Percentiles rank a stretch among this genome's conserved stretches.
These are phyloP conservation scores for Epichloe glyceriae DNA, from an alignment of 2,329 filamentous ascomycete species.

Conservation along the genomic window DNA sequence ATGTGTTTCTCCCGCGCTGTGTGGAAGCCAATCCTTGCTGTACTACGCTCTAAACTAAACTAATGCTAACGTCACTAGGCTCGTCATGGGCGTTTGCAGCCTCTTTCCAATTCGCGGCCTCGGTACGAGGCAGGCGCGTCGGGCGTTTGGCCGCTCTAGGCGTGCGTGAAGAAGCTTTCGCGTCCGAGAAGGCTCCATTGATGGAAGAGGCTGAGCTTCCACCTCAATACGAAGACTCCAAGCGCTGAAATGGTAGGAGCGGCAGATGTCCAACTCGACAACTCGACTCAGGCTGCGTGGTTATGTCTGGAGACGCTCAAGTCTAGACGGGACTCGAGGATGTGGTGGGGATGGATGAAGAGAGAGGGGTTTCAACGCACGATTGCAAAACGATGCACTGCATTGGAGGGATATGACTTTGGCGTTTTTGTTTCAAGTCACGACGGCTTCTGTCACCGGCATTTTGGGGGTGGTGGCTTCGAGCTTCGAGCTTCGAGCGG, in stretches of 20 bases:
- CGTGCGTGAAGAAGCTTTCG: slow-evolving; percentile 3
- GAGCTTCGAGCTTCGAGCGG: neutral
- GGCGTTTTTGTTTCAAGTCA: neutral
- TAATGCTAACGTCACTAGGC: slow-evolving; percentile 21
- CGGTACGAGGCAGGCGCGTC: slow-evolving; percentile 20
- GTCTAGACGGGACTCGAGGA: neutral
- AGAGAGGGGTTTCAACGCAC: neutral
- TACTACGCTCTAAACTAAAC: slow-evolving; percentile 7
- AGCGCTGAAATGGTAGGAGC: slow-evolving; percentile 8
- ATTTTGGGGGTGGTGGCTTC: neutral
- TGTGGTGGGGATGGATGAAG: neutral
- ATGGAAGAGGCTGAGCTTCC: slow-evolving; percentile 25
- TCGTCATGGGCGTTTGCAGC: slow-evolving; percentile 53
- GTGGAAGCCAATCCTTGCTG: too few species aligned
- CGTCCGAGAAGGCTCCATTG: slow-evolving; percentile 38
- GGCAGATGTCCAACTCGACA: too few species aligned
- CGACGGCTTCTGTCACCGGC: neutral
- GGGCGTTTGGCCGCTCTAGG: neutral
- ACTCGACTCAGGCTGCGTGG: neutral
- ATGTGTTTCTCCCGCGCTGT: slow-evolving; percentile 16
- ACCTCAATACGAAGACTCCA: slow-evolving; percentile 15
- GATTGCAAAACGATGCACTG: too few species aligned
- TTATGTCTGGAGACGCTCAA: neutral
- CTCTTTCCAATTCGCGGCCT: slow-evolving; percentile 45
- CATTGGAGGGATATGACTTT: neutral